Evolutionary conservation across 2,329 filamentous ascomycete genomes (phyloP), one percentile per base, ranked within the genome.

Genomic region (Aspergillus hiratsukae): DNA sequence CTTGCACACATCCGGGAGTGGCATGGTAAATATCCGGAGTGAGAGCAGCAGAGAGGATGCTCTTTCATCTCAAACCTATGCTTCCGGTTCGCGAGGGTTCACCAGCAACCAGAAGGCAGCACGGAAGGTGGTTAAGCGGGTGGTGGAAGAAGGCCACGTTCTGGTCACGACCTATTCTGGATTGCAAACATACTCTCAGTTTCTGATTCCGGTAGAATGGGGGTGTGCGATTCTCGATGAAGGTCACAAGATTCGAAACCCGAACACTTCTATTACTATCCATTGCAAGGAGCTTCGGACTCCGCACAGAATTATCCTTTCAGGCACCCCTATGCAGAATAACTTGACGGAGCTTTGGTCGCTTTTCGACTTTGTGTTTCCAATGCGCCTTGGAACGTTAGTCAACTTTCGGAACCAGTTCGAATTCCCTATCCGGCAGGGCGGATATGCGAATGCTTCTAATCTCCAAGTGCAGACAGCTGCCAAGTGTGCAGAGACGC

Each of bases 171-270:
- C 94, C 0, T 99, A 99, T 69, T 89, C 92, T 21, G 94, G 95
- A 0, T 80, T 99, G n/a, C 91, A 97, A 68, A 94, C 90, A 0
- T 97, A 97, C 64, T 86, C 88, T 0, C 87, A 93, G 51, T 81
- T 93, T 35, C 77, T 99, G 23, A 87, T 95, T 35, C 87, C 88
- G 1, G 85, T 91, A 0, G 83, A 94, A 59, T 99, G 94, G 94
- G 90, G 88, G 21, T 97, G 95, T 71, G 92, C 91, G 10, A 89
- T 97, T 10, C 82, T 99, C 4, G 94, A 99, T 58, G 94, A 99
- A 78, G 94, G 95, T 3, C 95, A 99, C 76, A 97, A 97, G 73
- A 99, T 99, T 64, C 87, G 94, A 41, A 99, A 99, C 65, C 94
- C 94, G 0, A 95, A 97, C 66, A 91, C 94, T 0, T 88, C 90